Percentiles rank a stretch among this genome's conserved stretches.
Conservation (phyloP, 805 yeast genomes). For the Brettanomyces naardenensis region DNA sequence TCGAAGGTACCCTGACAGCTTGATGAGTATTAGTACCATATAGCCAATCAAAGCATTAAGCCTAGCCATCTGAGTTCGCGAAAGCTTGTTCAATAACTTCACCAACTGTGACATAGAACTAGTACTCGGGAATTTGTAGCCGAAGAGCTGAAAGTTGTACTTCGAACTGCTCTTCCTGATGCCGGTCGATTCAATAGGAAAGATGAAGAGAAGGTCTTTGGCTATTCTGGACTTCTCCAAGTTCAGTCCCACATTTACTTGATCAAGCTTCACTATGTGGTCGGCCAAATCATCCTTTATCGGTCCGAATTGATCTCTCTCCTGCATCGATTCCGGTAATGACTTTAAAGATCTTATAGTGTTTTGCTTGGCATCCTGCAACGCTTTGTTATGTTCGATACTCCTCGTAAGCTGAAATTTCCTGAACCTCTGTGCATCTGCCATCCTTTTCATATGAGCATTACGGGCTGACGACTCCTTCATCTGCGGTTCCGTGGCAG, state of each 20-base stretch:
- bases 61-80: constrained; percentile 28
- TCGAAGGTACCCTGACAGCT: constrained; percentile 33
- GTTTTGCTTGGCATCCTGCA: not conserved
- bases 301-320: not conserved
- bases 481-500: not conserved
- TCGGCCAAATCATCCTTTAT: constrained; percentile 10
- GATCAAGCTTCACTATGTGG: constrained; percentile 10
- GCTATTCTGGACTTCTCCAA: constrained; percentile 21
- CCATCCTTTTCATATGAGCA: not conserved
- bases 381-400: not conserved
- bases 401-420: not conserved
- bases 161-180: constrained; percentile 10
- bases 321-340: too few relatives aligned
- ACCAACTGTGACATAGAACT: constrained; percentile 5
- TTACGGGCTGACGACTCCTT: not conserved
- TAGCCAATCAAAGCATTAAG: constrained; percentile 43
- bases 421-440: not conserved
- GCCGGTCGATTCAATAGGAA: constrained; percentile 23
- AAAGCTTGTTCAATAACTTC: constrained; percentile 14
- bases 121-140: constrained; percentile 23
- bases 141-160: constrained; percentile 25
- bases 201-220: constrained; percentile 18
- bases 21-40: constrained; percentile 33
- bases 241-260: constrained; percentile 7
- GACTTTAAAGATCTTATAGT: not conserved